Conservation (phyloP, 2,329 filamentous ascomycete species). For the Pseudogymnoascus destructans region DNA sequence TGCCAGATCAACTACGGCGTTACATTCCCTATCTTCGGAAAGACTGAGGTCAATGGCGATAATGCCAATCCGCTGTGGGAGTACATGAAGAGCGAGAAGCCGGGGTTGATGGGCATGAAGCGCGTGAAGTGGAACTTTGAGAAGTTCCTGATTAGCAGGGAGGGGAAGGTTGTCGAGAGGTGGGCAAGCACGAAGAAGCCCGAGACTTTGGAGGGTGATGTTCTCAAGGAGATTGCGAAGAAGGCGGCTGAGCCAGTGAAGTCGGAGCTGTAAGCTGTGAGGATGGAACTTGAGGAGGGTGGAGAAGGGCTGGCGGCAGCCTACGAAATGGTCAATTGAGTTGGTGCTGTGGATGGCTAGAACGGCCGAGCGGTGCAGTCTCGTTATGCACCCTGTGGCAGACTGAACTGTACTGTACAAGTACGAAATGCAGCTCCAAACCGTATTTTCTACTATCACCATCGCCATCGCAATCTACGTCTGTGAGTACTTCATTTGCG, state of each 20-base stretch:
- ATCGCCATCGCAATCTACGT: background rate
- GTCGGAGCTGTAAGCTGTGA: background rate
- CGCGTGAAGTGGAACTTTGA: conserved; percentile 99
- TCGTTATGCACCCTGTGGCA: background rate
- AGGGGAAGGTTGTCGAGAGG: conserved; percentile 72
- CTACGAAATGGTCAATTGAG: background rate
- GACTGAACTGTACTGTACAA: background rate
- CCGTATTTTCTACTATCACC: background rate
- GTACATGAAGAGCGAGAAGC: conserved; percentile 61
- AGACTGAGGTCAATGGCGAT: conserved; percentile 88
- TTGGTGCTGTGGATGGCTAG: background rate
- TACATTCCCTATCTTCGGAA: conserved; percentile 78
- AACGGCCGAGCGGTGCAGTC: background rate
- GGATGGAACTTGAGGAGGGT: background rate
- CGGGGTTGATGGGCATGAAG: conserved; percentile 79
- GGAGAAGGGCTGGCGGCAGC: background rate
- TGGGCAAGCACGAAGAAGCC: conserved; percentile 88
- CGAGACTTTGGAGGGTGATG: conserved; percentile 60
- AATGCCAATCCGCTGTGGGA: conserved; percentile 66
- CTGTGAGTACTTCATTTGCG: background rate
- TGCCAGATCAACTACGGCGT: conserved; percentile 94
- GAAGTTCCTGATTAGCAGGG: conserved; percentile 82
- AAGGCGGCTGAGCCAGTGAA: conserved; percentile 11
- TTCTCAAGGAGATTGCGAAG: conserved; percentile 55
- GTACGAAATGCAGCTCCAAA: background rate